These are phyloP conservation scores for Claviceps fusiformis DNA, from an alignment of 2,329 filamentous ascomycete genomes.

Conservation along the genomic window DNA sequence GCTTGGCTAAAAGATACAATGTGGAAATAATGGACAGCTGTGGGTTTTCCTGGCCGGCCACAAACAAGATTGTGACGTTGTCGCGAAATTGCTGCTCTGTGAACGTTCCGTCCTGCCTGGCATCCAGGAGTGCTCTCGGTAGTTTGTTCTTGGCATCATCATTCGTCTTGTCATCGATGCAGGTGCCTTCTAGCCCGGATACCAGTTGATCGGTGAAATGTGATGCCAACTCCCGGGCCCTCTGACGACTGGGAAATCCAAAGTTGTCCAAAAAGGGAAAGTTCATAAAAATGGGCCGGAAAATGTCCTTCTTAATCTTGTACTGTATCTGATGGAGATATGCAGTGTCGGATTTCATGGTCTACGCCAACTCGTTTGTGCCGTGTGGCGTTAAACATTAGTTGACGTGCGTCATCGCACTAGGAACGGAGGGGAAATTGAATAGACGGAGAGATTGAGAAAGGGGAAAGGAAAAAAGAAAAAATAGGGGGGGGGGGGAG, in stretches of 20 bases:
- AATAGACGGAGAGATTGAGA: too few relatives aligned
- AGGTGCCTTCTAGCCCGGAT: constrained; percentile 3
- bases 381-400: not conserved
- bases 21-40: constrained; percentile 23
- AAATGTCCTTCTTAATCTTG: constrained; percentile 18
- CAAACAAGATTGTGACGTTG: constrained; percentile 25
- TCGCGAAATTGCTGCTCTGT: constrained; percentile 25
- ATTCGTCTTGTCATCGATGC: constrained; percentile 3
- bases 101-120: constrained; percentile 11
- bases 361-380: constrained; percentile 7
- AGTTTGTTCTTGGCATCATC: constrained; percentile 2
- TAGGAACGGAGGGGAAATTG: too few relatives aligned
- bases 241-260: constrained; percentile 14
- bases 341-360: constrained; percentile 10
- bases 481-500: not conserved
- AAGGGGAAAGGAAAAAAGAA: not conserved
- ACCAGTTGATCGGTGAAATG: constrained; percentile 14
- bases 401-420: not conserved
- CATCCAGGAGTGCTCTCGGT: constrained; percentile 11
- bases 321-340: constrained; percentile 14
- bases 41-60: constrained; percentile 28
- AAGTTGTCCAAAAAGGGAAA: constrained; percentile 19
- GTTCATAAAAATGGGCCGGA: constrained; percentile 21
- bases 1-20: constrained; percentile 23
- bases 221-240: constrained; percentile 13